Evolutionary conservation across 768 basidiomycete genomes (phyloP).

Genomic region (Termitomyces heimii): DNA sequence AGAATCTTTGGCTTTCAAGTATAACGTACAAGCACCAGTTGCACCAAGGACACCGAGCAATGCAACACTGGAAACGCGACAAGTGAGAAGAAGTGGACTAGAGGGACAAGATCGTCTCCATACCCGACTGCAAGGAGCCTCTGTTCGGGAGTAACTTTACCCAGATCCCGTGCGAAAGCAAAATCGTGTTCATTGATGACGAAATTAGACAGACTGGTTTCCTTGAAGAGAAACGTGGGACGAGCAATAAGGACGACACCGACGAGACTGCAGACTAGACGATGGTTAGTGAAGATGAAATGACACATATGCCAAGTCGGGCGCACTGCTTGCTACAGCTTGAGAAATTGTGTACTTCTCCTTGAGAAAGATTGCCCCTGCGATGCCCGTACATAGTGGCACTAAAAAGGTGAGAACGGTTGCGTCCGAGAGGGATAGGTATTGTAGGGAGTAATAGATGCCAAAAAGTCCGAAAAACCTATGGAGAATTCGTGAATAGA

Average conservation of each 20-base stretch:
- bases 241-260: constrained; percentile 82
- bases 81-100: background rate
- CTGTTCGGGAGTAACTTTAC: constrained; percentile 25
- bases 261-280: constrained; percentile 52
- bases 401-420: constrained; percentile 71
- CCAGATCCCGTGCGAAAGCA: constrained; percentile 14
- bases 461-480: constrained; percentile 56
- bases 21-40: constrained; percentile 59
- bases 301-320: background rate
- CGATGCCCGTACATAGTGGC: constrained; percentile 58
- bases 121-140: constrained; percentile 32
- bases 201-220: background rate
- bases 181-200: constrained; percentile 9
- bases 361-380: constrained; percentile 55
- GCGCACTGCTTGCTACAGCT: constrained; percentile 41
- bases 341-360: constrained; percentile 55
- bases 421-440: constrained; percentile 74
- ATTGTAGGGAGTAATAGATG: constrained; percentile 63
- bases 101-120: background rate
- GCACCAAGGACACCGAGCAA: constrained; percentile 55
- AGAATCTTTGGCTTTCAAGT: background rate
- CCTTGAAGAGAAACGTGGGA: constrained; percentile 61
- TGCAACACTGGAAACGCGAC: constrained; percentile 4
- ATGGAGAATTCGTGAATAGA: background rate
- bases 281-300: background rate